Evolutionary conservation across 306 rosid genomes (phyloP).

Genomic region (Gillenia trifoliata): DNA sequence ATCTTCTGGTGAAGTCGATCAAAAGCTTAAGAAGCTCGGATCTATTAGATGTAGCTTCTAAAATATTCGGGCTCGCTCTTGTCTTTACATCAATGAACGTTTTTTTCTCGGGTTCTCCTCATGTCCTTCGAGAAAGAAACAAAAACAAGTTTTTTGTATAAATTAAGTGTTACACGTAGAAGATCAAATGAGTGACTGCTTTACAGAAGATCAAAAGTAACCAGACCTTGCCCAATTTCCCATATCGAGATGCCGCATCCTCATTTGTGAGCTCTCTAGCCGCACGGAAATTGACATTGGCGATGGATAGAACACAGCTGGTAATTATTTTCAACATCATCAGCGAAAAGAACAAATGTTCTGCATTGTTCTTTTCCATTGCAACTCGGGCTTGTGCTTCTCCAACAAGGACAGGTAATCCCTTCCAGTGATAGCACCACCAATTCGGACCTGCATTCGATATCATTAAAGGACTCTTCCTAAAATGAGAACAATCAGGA

Average conservation of each 20-base stretch:
- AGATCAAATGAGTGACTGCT: background rate
- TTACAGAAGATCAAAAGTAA: slow-evolving; percentile 76
- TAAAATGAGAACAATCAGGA: background rate
- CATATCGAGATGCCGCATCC: slow-evolving; percentile 90
- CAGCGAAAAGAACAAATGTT: slow-evolving; percentile 66
- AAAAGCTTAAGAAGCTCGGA: no score
- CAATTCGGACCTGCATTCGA: slow-evolving; percentile 48
- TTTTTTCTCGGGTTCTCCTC: no score
- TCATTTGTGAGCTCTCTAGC: slow-evolving; percentile 75
- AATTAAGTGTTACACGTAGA: no score
- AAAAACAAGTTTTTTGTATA: no score
- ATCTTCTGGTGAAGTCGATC: no score
- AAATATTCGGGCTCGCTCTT: no score
- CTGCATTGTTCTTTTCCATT: slow-evolving; percentile 80
- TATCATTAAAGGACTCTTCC: background rate
- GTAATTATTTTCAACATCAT: slow-evolving; percentile 38
- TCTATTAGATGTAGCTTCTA: no score
- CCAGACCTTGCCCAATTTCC: slow-evolving; percentile 99
- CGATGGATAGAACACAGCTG: slow-evolving; percentile 91
- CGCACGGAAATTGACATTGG: slow-evolving; percentile 69
- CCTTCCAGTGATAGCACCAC: slow-evolving; percentile 74
- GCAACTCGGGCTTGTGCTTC: slow-evolving; percentile 63
- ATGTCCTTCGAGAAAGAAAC: no score
- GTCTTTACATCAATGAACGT: no score
- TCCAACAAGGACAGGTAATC: slow-evolving; percentile 75